Evolutionary conservation across 805 yeast genomes (phyloP).

Genomic region (Maudiozyma bulderi): DNA sequence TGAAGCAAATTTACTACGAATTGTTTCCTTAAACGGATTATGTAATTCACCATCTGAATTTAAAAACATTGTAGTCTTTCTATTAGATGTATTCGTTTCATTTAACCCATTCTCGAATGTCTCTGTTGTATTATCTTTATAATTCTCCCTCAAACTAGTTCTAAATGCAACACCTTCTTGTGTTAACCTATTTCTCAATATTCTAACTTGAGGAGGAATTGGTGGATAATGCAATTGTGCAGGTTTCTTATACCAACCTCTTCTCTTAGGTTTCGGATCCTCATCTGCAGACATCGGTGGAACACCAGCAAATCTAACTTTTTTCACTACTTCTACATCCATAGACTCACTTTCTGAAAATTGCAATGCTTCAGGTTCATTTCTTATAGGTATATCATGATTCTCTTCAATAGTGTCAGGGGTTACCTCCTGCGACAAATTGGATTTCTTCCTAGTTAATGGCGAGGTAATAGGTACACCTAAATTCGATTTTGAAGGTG

Average conservation of each 20-base stretch:
- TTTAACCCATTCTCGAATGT: neutral
- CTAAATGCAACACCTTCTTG: slow-evolving; percentile 30
- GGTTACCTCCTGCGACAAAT: neutral
- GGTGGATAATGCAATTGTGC: slow-evolving; percentile 28
- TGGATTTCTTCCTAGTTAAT: neutral
- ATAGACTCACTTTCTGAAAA: neutral
- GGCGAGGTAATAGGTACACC: neutral
- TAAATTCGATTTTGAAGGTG: neutral
- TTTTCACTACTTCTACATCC: slow-evolving; percentile 10
- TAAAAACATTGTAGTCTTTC: slow-evolving; percentile 2
- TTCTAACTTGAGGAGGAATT: slow-evolving; percentile 16
- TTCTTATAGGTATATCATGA: neutral
- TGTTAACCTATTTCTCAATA: slow-evolving; percentile 11
- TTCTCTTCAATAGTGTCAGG: neutral
- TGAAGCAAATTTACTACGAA: slow-evolving; percentile 16
- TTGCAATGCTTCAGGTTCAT: neutral
- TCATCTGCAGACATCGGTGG: slow-evolving; percentile 28
- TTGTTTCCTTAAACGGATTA: slow-evolving; percentile 7
- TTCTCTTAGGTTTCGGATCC: slow-evolving; percentile 24
- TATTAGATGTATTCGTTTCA: neutral
- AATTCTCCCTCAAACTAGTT: slow-evolving; percentile 20
- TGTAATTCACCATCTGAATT: slow-evolving; percentile 4
- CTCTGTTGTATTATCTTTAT: slow-evolving; percentile 5
- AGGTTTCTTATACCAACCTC: slow-evolving; percentile 32
- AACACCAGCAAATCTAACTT: slow-evolving; percentile 29